Conservation (phyloP, 1,284 basidiomycete species). For the Sanguinoderma infundibulare region DNA sequence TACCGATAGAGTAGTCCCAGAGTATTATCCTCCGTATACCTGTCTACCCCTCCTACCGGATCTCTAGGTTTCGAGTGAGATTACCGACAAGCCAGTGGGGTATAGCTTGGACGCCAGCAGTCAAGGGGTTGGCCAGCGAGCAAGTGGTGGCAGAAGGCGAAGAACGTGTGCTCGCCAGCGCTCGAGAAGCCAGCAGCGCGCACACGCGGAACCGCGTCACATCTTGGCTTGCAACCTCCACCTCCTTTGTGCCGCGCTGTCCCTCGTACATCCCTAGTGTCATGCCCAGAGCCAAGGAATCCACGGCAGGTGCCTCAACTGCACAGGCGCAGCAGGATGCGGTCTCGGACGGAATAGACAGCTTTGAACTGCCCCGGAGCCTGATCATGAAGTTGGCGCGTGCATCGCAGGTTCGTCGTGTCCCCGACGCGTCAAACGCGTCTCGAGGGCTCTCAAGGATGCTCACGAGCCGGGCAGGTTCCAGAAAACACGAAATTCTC, state of each 20-base stretch:
- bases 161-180: neutral
- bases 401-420: constrained; percentile 53
- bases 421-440: constrained; percentile 13
- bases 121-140: neutral
- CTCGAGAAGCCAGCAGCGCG: neutral
- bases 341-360: constrained; percentile 81
- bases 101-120: neutral
- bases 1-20: neutral
- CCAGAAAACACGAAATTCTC: constrained; percentile 86
- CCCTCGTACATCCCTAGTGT: neutral
- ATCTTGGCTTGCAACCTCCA: neutral
- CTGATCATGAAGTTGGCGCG: constrained; percentile 85
- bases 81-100: neutral
- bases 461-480: constrained; percentile 51
- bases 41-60: neutral
- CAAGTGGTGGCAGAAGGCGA: neutral
- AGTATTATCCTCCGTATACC: neutral
- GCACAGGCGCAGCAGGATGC: constrained; percentile 79
- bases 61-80: neutral
- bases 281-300: constrained; percentile 24
- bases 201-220: neutral
- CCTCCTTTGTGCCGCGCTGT: neutral
- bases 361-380: constrained; percentile 85
- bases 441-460: neutral
- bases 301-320: constrained; percentile 43